Evolutionary conservation across 2,329 filamentous ascomycete species (phyloP), one percentile per base, ranked within the genome.

Genomic region (Ophiostoma piceae): DNA sequence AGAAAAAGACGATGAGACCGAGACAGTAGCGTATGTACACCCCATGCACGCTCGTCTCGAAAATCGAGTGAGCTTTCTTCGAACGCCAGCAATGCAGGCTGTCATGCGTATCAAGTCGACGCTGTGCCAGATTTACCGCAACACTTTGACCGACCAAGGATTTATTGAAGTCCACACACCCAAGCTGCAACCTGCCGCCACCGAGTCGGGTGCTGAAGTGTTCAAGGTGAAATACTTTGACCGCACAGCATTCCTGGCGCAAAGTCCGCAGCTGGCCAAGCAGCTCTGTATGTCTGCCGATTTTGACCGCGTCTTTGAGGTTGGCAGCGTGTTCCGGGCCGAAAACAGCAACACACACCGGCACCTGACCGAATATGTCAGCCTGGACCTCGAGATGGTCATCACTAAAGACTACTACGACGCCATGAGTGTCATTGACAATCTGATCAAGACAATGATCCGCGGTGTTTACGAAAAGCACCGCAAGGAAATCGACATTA

Each of bases 341-440:
- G 94, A 97, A 78, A 96, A 97, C 81, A 96, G 92, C 77, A 97
- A 97, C 79, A 97, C 94, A 0, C 94, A 97, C 76, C 89, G 94
- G 51, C 94, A 97, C 78, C 83, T 97, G 83, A 97, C 94, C 0
- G 94, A 97, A 78, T 97, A 96, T 78, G 97, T 93, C 4, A 94
- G 94, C 69, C 83, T 97, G 39, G 94, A 97, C 84, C 79, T 97
- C 22, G 94, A 97, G 77, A 97, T 97, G 94, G 86, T 89, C 2
- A 92, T 97, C 73, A 90, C 93, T 67, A 88, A 91, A 75, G 90
- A 96, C 78, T 97, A 97, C 78, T 90, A 96, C 76, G 94, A 97
- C 79, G 91, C 94, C 67, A 85, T 97, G 41, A 83, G 88, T 51
- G 84, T 91, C 11, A 86, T 97, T 66, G 94, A 97, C 76, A 82